A percentile compares a stretch with the other conserved stretches of the same genome.
Evolutionary conservation across 2,329 filamentous ascomycete genomes (phyloP).

Genomic region (Neopestalotiopsis clavispora): DNA sequence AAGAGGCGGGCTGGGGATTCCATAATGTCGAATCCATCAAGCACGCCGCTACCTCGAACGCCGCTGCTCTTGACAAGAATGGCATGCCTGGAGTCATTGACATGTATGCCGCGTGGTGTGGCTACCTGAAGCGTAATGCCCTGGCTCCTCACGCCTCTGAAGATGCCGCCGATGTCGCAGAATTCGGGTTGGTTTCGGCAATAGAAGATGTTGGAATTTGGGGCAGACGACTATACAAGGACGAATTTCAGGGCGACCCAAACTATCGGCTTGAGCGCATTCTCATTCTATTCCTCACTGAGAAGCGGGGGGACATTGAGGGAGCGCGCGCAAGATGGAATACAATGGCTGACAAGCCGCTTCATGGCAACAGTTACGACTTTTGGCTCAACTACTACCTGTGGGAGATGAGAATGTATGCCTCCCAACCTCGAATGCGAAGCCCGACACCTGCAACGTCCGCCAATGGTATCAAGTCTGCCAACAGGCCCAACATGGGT

Average conservation of each 20-base stretch:
- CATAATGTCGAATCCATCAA: conserved; percentile 87
- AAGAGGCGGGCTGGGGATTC: conserved; percentile 78
- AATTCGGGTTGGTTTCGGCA: conserved; percentile 85
- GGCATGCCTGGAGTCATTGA: conserved; percentile 89
- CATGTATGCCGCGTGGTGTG: conserved; percentile 93
- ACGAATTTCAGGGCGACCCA: conserved; percentile 82
- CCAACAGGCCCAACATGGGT: conserved; percentile 72
- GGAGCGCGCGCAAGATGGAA: conserved; percentile 81
- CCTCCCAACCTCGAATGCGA: conserved; percentile 53
- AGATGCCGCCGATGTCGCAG: conserved; percentile 86
- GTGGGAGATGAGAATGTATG: conserved; percentile 80
- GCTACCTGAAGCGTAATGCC: conserved; percentile 85
- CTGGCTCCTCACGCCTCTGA: conserved; percentile 76
- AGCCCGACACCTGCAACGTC: conserved; percentile 59
- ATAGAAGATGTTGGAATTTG: conserved; percentile 85
- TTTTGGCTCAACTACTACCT: conserved; percentile 94
- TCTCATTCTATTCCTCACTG: conserved; percentile 87
- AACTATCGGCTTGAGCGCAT: conserved; percentile 89
- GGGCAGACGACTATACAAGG: conserved; percentile 74
- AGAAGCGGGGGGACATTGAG: conserved; percentile 78
- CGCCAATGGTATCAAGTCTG: conserved; percentile 46
- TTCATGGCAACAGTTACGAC: conserved; percentile 78
- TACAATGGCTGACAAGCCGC: conserved; percentile 65
- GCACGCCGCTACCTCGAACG: conserved; percentile 80
- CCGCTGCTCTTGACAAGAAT: conserved; percentile 80